phyloP scores from a whole-genome alignment of 2,329 filamentous ascomycete species.

The Echinosphaeria canescens region DNA sequence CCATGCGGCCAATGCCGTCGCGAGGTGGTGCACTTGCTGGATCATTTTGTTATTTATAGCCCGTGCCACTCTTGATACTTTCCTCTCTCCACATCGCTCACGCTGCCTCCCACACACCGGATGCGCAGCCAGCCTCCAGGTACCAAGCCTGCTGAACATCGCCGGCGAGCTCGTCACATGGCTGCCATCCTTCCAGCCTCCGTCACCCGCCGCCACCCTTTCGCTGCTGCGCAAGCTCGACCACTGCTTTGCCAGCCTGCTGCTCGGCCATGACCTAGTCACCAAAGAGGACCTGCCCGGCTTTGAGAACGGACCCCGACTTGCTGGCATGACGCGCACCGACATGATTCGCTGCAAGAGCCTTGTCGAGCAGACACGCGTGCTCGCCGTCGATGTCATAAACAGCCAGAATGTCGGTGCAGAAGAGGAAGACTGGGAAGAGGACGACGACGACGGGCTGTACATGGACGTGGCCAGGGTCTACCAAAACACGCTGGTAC shows the following conservation, averaged over 20 bases:
- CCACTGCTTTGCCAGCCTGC: slow-evolving; percentile 56
- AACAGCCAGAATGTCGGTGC: slow-evolving; percentile 24
- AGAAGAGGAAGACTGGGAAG: slow-evolving; percentile 18
- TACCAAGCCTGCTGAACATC: slow-evolving; percentile 64
- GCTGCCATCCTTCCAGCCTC: slow-evolving; percentile 49
- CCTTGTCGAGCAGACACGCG: slow-evolving; percentile 54
- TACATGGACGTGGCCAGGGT: slow-evolving; percentile 55
- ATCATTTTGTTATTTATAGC: too few relatives aligned
- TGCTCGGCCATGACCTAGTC: slow-evolving; percentile 44
- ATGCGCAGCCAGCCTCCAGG: slow-evolving; percentile 51
- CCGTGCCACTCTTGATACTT: not conserved
- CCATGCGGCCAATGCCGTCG: too few relatives aligned
- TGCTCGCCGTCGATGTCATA: slow-evolving; percentile 48
- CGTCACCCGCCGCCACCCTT: slow-evolving; percentile 47
- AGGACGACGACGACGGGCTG: slow-evolving; percentile 16
- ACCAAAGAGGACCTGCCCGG: slow-evolving; percentile 46
- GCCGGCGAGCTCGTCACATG: slow-evolving; percentile 53
- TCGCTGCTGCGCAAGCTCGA: slow-evolving; percentile 58
- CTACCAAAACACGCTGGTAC: slow-evolving; percentile 60
- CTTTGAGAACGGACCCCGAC: slow-evolving; percentile 35
- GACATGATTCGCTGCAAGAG: slow-evolving; percentile 80
- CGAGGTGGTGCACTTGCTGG: too few relatives aligned
- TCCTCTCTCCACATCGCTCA: not conserved
- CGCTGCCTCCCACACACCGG: too few relatives aligned
- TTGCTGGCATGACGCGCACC: slow-evolving; percentile 45